These are phyloP conservation scores for Scutellaria galericulata DNA, from an alignment of 257 asterid genomes.

Conservation along the genomic window DNA sequence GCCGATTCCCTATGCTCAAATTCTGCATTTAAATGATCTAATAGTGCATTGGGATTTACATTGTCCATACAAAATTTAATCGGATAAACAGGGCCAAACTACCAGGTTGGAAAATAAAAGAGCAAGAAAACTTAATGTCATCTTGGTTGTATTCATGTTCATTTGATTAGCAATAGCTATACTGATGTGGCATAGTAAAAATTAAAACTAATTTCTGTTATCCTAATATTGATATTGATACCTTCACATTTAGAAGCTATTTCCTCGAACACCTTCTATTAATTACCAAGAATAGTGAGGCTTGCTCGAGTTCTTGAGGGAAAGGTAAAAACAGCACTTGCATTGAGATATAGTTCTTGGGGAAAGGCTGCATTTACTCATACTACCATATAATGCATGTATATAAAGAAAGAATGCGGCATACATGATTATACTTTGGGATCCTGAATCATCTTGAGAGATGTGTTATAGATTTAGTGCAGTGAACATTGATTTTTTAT, in stretches of 20 bases:
- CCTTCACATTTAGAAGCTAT: constrained; percentile 5
- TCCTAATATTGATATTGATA: not conserved
- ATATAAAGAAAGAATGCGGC: not conserved
- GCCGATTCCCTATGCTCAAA: not conserved
- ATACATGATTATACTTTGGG: not conserved
- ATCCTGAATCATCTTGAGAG: not conserved
- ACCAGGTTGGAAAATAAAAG: not conserved
- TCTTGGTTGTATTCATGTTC: not conserved
- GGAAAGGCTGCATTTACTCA: not conserved
- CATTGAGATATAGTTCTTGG: not conserved
- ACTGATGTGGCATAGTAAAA: not conserved
- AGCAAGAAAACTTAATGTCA: not conserved
- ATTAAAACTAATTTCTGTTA: not conserved
- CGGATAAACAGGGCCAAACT: not conserved
- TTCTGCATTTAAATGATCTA: not conserved
- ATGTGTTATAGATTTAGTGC: too few species aligned
- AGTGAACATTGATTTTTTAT: too few species aligned
- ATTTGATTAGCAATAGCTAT: constrained; percentile 11
- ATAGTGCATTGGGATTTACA: not conserved
- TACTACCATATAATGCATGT: not conserved
- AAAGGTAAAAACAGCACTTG: constrained; percentile 12
- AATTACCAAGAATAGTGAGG: constrained; percentile 8
- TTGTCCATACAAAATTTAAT: not conserved
- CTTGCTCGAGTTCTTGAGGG: constrained; percentile 14
- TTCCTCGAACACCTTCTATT: not conserved